Base-by-base conservation (phyloP, 2,329 filamentous ascomycete species). In the Cladosporium sp. region DNA sequence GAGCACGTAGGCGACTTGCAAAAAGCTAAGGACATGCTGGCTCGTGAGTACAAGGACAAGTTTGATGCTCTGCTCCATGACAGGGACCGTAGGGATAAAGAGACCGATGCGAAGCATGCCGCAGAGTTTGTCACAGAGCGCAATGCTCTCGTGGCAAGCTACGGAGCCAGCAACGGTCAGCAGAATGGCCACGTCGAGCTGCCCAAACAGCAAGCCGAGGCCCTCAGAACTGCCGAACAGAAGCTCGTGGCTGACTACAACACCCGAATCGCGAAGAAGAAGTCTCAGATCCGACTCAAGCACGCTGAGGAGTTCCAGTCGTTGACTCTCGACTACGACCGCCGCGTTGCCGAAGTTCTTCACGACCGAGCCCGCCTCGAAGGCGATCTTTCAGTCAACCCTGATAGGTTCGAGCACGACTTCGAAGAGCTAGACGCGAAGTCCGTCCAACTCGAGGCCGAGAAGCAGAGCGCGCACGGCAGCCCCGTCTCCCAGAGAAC, bases 1-100 rank as follows among this genome's bases (percentile, higher is more conserved):
- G 65, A 69, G 59, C 67, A 69, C 49, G 63, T 68, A n/a, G 63
- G 64, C 9, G 66, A 64, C 42, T 45, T 70, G 33, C 66, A 70
- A 32, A 56, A 56, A 8, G 67, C 67, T 10, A 68, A 68, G 49
- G 66, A 70, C 9, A 56, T 63, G 22, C 58, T 70, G 2, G 59
- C 65, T 7, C 53, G 57, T 11, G 67, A 67, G 33, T 70, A 69
- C 57, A 61, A 63, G 48, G 53, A 61, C 14, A 66, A 62, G 46
- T 67, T 67, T 44, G 65, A 68, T 10, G 46, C 59, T 3, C 56
- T 70, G 16, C 49, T 63, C 4, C 52, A 55, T 6, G 63, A 70
- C 49, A 65, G 61, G 50, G 55, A 61, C 16, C 51, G 53, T 1
- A 62, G 66, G 43, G 67, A 70, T 34, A 58, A 63, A 28, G 61